These are phyloP conservation scores for Bipolaris oryzae DNA, from an alignment of 2,329 filamentous ascomycete species.

Conservation along the genomic window DNA sequence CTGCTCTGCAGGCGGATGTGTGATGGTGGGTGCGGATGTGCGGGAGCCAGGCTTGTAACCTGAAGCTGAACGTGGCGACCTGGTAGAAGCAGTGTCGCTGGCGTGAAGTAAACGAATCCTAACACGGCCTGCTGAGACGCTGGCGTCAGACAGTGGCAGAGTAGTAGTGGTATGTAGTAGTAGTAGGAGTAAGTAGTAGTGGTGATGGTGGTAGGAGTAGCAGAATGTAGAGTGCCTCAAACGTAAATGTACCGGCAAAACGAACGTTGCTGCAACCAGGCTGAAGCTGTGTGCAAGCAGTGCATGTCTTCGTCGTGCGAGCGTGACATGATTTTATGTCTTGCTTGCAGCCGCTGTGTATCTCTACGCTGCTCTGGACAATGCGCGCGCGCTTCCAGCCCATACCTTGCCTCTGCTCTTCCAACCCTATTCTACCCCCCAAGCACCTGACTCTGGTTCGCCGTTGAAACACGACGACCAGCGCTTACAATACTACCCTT, in stretches of 20 bases:
- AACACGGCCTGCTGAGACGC: conserved; percentile 40
- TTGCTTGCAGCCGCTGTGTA: conserved; percentile 44
- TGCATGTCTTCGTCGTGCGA: conserved; percentile 36
- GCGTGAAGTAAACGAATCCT: conserved; percentile 25
- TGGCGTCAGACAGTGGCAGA: conserved; percentile 23
- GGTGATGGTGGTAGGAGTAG: neutral
- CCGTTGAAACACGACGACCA: conserved; percentile 41
- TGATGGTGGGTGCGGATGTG: conserved; percentile 33
- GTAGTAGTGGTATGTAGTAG: neutral
- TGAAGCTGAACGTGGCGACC: conserved; percentile 34
- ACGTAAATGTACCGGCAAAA: conserved; percentile 11
- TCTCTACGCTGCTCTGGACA: conserved; percentile 32
- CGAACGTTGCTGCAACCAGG: conserved; percentile 15
- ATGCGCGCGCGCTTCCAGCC: conserved; percentile 49
- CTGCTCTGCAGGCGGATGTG: conserved; percentile 25
- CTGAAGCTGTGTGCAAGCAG: conserved; percentile 23
- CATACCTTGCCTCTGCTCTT: conserved; percentile 31
- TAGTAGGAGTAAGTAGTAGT: neutral
- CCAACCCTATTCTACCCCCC: conserved; percentile 35
- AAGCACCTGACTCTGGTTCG: conserved; percentile 40
- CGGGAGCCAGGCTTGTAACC: conserved; percentile 31
- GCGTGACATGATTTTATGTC: conserved; percentile 41
- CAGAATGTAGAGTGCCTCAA: conserved; percentile 8
- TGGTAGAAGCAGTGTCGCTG: conserved; percentile 28
- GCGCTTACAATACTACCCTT: conserved; percentile 39